Base-by-base conservation (phyloP, 2,329 filamentous ascomycete genomes). In the Dryadomyces sulphureus region DNA sequence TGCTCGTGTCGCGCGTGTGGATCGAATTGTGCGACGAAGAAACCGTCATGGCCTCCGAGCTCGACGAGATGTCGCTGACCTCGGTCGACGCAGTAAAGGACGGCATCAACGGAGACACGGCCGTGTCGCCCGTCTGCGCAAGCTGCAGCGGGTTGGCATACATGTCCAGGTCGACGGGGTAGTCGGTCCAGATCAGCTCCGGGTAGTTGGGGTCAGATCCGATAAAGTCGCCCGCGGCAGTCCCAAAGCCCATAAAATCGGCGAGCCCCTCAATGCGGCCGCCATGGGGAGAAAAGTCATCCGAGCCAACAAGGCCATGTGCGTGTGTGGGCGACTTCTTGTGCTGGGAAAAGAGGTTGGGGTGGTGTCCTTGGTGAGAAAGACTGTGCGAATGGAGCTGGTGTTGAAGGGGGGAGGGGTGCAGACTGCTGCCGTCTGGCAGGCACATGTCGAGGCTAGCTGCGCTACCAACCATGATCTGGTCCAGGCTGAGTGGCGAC, bases 1-100 rank as follows among this genome's bases (percentile, higher is more conserved):
- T 68, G 57, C 68, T 72, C 5, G 66, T 70, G 20, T 60, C 64
- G 34, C 67, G 60, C 1, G 69, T 72, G 49, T 69, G 66, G 3
- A 65, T 59, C 2, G 67, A 70, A 0, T 59, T 63, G 11, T 62
- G 55, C 1, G 67, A 67, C 1, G 68, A 68, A 1, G 63, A 59
- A 2, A 59, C 53, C 1, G 59, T 61, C 54, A 67, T 60, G 7
- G 62, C 60, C 49, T 70, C 67, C 7, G 67, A 68, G 20, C 55
- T 59, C 5, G 65, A 62, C 3, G 63, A 64, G 12, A 65, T 56
- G 45, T 68, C 65, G 51, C 61, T 66, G 22, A 65, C 52, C 7
- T 67, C 66, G 0, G 47, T 48, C 4, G 27, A 36, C 0, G 46
- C 48, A 1, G 60, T 53, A 46, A 69, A 66, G 3, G 57, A 52